Base-by-base conservation (phyloP, 2,329 filamentous ascomycete species). In the Neofusicoccum cordaticola region DNA sequence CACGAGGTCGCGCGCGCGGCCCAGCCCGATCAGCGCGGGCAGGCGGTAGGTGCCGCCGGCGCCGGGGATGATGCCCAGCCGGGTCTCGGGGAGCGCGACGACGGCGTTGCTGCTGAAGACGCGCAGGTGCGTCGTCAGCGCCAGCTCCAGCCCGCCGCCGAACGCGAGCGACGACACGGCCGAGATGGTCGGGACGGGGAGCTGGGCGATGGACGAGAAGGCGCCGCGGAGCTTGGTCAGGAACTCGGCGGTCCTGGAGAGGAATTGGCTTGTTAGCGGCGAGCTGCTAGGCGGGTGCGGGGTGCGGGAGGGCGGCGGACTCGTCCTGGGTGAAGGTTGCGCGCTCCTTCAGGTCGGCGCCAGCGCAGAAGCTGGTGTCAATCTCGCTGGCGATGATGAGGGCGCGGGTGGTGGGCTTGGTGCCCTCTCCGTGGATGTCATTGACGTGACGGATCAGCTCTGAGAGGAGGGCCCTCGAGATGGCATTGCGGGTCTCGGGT, bases 11-110 rank as follows among this genome's bases (percentile, higher is more conserved):
- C 93, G 85, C n/a, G 95, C 95, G 63, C 93, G 88, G 31, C 85
- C 83, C 27, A 90, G 80, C 4, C 95, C 95, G 68, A 99, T 89
- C 19, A 99, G 79, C 8, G 84, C 85, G 1, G 93, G 92, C 0
- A 99, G 87, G 9, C 95, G 89, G 77, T 92, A 92, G 0, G 94
- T 98, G 66, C 94, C 95, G 48, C 95, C 95, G 2, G 94, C 95
- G 66, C 95, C 95, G 2, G 95, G 95, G 68, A 99, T 90, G 75
- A 99, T 99, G 64, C 90, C 95, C 2, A 99, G 85, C 2, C 93
- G 85, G 1, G 95, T 98, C 77, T 99, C 95, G 1, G 95, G 95
- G 4, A 98, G 86, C 0, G 88, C 93, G 63, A 99, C 87, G 27
- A 84, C 81, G 15, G 92, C 90, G 39, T 88, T 90, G 44, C 91